A percentile compares a stretch with the other conserved stretches of the same genome.
These are phyloP conservation scores for Tolypocladium ophioglossoides DNA, from an alignment of 2,329 filamentous ascomycete genomes.

Conservation along the genomic window DNA sequence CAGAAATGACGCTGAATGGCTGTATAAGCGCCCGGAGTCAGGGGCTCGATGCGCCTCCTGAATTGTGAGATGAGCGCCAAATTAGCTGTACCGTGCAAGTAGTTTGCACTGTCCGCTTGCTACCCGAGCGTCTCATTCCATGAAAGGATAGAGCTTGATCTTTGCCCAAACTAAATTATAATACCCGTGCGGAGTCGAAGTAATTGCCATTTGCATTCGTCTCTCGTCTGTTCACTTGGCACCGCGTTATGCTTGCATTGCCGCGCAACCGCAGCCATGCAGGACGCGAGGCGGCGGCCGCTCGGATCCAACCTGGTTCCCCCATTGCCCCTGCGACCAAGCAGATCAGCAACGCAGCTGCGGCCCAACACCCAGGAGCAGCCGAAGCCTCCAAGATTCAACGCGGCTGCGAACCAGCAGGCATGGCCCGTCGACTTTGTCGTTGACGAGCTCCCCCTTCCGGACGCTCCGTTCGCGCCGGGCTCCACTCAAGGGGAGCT, in stretches of 20 bases:
- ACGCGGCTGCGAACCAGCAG: neutral
- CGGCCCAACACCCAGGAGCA: neutral
- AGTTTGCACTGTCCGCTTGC: neutral
- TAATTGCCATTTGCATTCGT: neutral
- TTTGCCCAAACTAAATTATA: neutral
- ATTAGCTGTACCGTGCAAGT: neutral
- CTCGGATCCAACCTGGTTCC: neutral
- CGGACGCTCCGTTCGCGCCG: neutral
- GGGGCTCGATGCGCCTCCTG: neutral
- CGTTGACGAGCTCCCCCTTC: neutral
- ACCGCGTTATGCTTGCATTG: neutral
- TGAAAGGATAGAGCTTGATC: neutral
- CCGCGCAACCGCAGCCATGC: neutral
- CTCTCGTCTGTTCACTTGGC: neutral
- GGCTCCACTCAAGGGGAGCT: constrained; percentile 3
- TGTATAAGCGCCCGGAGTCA: neutral
- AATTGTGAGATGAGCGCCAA: too few species aligned
- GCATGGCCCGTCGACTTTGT: neutral
- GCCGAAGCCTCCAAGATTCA: neutral
- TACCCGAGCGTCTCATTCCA: neutral
- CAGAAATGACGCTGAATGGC: too few species aligned
- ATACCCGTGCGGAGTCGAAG: too few species aligned
- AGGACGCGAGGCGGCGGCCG: neutral
- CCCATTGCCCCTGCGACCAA: constrained; percentile 4
- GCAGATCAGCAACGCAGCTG: constrained; percentile 7